Conservation (phyloP, 2,329 filamentous ascomycete genomes). For the Aspergillus novofumigatus region DNA sequence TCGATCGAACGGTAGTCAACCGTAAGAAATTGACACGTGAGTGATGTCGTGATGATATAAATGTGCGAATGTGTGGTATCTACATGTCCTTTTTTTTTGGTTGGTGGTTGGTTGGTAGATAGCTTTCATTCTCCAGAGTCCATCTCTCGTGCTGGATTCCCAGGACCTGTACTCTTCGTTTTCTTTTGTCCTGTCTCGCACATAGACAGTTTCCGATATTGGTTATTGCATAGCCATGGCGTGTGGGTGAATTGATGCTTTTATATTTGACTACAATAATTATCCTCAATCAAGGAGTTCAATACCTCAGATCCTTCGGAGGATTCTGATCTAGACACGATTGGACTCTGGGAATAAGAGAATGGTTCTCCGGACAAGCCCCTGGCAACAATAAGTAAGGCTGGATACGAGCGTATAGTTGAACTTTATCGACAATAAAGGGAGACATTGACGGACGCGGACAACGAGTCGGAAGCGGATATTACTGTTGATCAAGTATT, state of each 20-base stretch:
- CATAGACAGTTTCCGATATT: neutral
- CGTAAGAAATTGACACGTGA: conserved; percentile 11
- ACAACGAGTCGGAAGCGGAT: neutral
- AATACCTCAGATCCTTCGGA: neutral
- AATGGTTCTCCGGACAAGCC: neutral
- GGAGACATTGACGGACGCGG: neutral
- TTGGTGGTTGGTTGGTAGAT: neutral
- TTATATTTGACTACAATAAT: neutral
- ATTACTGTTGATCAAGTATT: neutral
- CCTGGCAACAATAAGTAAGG: neutral
- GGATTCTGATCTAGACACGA: neutral
- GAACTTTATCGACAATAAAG: neutral
- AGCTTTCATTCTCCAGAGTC: neutral
- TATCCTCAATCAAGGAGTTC: neutral
- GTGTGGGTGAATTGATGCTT: neutral
- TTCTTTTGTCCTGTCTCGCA: neutral
- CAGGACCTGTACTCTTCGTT: no score
- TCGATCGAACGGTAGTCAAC: conserved; percentile 34
- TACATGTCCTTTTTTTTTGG: neutral
- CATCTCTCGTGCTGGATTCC: neutral
- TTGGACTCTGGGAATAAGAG: neutral
- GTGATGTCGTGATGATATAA: conserved; percentile 11
- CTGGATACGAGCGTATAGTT: neutral
- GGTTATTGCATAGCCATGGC: neutral
- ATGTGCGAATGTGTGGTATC: conserved; percentile 7